Evolutionary conservation across 164 flowering plant species (phyloP).

Genomic region (Litsea cubeba): DNA sequence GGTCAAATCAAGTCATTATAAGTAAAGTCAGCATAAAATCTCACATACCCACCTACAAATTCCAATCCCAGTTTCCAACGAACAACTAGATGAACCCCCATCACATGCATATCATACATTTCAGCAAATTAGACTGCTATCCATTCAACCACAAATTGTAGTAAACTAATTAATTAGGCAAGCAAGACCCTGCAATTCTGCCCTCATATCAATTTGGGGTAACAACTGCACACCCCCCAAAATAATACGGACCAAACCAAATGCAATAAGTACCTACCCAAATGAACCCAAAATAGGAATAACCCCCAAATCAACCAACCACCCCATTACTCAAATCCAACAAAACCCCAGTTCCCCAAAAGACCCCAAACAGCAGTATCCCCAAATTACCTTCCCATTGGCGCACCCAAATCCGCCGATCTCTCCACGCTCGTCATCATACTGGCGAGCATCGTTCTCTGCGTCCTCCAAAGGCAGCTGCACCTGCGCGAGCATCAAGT

Average conservation of each 20-base stretch:
- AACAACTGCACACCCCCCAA: background rate
- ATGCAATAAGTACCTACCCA: background rate
- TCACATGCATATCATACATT: too few relatives aligned
- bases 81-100: too few relatives aligned
- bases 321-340: background rate
- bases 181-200: too few relatives aligned
- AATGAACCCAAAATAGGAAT: background rate
- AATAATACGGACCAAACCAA: background rate
- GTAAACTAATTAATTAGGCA: too few relatives aligned
- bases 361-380: background rate
- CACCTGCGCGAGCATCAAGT: conserved; percentile 89
- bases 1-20: too few relatives aligned
- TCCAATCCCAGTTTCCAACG: too few relatives aligned
- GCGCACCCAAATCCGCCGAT: conserved; percentile 85
- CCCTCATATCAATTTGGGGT: background rate
- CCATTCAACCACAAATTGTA: too few relatives aligned
- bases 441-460: conserved; percentile 82
- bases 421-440: conserved; percentile 77
- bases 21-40: too few relatives aligned
- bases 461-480: conserved; percentile 89
- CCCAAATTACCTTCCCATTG: conserved; percentile 65
- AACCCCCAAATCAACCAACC: background rate
- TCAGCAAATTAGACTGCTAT: too few relatives aligned
- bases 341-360: background rate
- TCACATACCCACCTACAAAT: too few relatives aligned